Percentiles rank a stretch among this genome's conserved stretches.
Conservation (phyloP, 2,329 filamentous ascomycete species). For the Rutstroemia sp. region DNA sequence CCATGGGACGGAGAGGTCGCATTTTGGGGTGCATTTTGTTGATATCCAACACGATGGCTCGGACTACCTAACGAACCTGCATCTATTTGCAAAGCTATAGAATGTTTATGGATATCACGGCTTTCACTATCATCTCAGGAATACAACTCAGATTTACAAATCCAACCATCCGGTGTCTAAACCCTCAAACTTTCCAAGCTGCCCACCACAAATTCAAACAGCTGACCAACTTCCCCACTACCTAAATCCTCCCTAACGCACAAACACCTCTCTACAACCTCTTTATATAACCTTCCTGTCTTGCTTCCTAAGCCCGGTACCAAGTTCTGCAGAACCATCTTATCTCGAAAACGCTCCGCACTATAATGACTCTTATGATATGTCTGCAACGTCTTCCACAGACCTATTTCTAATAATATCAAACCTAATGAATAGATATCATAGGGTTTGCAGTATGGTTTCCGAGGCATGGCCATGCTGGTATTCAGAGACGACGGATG, state of each 20-base stretch:
- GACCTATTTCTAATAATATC: constrained; percentile 41
- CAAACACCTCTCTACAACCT: constrained; percentile 37
- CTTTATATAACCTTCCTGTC: constrained; percentile 34
- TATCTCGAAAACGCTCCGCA: constrained; percentile 36
- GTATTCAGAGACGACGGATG: constrained; percentile 36
- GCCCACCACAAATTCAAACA: constrained; percentile 37
- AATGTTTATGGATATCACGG: no score
- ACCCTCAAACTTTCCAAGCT: constrained; percentile 33
- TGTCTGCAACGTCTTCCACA: constrained; percentile 37
- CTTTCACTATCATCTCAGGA: neutral
- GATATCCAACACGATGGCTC: no score
- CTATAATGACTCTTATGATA: constrained; percentile 38
- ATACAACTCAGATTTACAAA: neutral
- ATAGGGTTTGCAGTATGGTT: constrained; percentile 33
- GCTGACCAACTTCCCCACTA: constrained; percentile 31
- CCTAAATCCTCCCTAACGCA: constrained; percentile 32
- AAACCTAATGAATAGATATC: constrained; percentile 41
- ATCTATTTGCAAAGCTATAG: no score
- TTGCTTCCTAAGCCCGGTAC: constrained; percentile 37
- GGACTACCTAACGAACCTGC: no score
- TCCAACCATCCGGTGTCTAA: neutral
- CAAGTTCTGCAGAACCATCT: constrained; percentile 34
- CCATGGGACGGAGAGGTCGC: no score
- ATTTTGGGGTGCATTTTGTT: no score
- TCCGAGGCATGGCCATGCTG: constrained; percentile 29